Base-by-base conservation (phyloP, 179 eudicot species). In the Silene vulgaris region DNA sequence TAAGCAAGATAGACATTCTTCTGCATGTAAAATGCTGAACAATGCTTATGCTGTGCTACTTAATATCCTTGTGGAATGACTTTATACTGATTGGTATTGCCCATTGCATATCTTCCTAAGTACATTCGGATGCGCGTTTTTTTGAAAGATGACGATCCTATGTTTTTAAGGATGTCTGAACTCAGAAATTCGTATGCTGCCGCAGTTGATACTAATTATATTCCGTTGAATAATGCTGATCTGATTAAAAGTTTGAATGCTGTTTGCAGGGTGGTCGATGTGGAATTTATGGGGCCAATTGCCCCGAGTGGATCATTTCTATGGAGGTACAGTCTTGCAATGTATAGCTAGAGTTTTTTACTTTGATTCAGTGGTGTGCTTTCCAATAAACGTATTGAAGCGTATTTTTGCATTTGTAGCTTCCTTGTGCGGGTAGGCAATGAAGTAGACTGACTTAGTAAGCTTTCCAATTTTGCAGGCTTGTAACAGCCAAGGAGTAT, bases 241-340 rank as follows among this genome's bases (percentile, higher is more conserved):
- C 68, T 43, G 4, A 20, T 20, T 9, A 50, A 13, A 63, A 63
- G n/a, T 60, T 19, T 56, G 48, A 3, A 32, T 4, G 2, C 35
- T 77, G 64, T 40, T 71, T 43, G n/a, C 74, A 95, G 99, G 97
- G 99, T 0, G 96, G 82, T 71, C 84, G 87, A 13, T 95, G 99
- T 76, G 99, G 97, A 64, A 95, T 95, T 16, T 92, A 95, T 74
- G 97, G 97, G 73, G 77, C 90, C 66, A 95, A 95, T 82, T 89
- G 89, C 73, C 97, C 97, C 0, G 91, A 92, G 71, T 95, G 99
- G 99, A 92, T 95, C 70, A 90, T 90, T 78, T 65, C 97, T 20
- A 90, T 95, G 99, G 93, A 87, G 96, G 99, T 95, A 85, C 19
- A 32, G 14, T 17, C 67, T 50, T 16, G 8, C n/a, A 5, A 9